A percentile compares a stretch with the other conserved stretches of the same genome.
Evolutionary conservation across 768 basidiomycete genomes (phyloP).

Genomic region (Agrocybe pediades): DNA sequence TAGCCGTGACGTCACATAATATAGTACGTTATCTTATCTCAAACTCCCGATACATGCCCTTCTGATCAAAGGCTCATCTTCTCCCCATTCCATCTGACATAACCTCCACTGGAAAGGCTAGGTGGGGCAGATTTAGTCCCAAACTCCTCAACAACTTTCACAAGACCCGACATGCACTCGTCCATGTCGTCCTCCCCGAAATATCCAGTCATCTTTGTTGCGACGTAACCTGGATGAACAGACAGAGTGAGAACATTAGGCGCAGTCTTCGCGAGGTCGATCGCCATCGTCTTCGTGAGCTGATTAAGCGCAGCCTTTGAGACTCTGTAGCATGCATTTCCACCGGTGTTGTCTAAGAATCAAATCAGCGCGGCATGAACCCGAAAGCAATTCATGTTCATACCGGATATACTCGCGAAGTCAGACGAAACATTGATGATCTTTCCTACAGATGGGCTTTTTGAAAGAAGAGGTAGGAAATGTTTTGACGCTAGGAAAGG

Average conservation of each 20-base stretch:
- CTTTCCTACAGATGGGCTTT: neutral
- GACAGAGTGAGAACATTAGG: slow-evolving; percentile 4
- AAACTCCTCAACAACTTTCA: neutral
- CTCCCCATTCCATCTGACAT: slow-evolving; percentile 7
- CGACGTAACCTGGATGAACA: slow-evolving; percentile 6
- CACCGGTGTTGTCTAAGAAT: slow-evolving; percentile 5
- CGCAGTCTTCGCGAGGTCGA: neutral
- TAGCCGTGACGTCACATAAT: no score
- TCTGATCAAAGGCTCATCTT: neutral
- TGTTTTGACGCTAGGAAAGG: slow-evolving; percentile 4
- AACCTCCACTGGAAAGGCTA: slow-evolving; percentile 1
- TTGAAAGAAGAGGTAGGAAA: neutral
- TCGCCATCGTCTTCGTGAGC: slow-evolving; percentile 2
- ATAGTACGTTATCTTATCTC: no score
- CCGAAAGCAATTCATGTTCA: neutral
- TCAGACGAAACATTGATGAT: slow-evolving; percentile 9
- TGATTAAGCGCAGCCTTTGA: slow-evolving; percentile 9
- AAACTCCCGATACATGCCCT: neutral
- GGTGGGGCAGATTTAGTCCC: neutral
- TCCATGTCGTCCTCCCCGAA: slow-evolving; percentile 6
- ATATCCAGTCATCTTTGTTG: slow-evolving; percentile 5
- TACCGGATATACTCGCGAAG: slow-evolving; percentile 8
- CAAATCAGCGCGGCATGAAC: neutral
- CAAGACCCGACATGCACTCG: neutral
- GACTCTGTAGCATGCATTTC: slow-evolving; percentile 8